Percentiles rank a stretch among this genome's conserved stretches.
These are phyloP conservation scores for Aspergillus novofumigatus DNA, from an alignment of 2,329 filamentous ascomycete genomes.

Conservation along the genomic window DNA sequence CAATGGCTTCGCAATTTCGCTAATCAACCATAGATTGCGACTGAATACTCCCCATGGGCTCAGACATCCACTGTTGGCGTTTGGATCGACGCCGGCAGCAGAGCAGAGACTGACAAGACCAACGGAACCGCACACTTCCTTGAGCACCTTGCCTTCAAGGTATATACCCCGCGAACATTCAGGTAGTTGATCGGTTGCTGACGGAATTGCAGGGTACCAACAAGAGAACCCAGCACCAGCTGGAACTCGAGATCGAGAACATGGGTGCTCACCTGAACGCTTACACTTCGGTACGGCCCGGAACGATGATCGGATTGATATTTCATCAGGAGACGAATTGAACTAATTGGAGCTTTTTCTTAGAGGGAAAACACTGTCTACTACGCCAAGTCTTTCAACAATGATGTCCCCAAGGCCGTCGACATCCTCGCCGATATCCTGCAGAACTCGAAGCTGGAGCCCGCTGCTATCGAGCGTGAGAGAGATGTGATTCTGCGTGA, in stretches of 20 bases:
- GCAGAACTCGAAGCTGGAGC: constrained; percentile 97
- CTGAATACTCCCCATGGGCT: constrained; percentile 95
- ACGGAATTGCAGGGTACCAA: constrained; percentile 64
- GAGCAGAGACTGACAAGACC: constrained; percentile 96
- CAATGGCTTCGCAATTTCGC: constrained; percentile 22
- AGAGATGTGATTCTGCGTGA: constrained; percentile 97
- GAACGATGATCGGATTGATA: constrained; percentile 6
- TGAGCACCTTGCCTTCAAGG: constrained; percentile 99
- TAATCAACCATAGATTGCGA: constrained; percentile 69
- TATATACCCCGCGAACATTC: constrained; percentile 38
- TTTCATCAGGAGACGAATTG: constrained; percentile 11
- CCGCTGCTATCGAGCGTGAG: constrained; percentile 89
- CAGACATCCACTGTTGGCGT: constrained; percentile 98
- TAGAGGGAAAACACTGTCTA: constrained; percentile 99
- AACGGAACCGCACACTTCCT: constrained; percentile 99
- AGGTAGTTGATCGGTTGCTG: constrained; percentile 4
- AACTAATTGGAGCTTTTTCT: constrained; percentile 24
- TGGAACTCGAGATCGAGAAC: constrained; percentile 99
- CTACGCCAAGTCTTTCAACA: constrained; percentile 99
- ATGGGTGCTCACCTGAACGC: constrained; percentile 99
- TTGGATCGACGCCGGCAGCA: constrained; percentile 98
- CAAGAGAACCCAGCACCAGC: constrained; percentile 91
- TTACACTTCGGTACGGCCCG: constrained; percentile 84
- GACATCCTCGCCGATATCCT: constrained; percentile 99
- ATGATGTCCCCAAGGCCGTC: constrained; percentile 91